Base-by-base conservation (phyloP, 2,329 filamentous ascomycete species). In the Ophiostoma sp. region DNA sequence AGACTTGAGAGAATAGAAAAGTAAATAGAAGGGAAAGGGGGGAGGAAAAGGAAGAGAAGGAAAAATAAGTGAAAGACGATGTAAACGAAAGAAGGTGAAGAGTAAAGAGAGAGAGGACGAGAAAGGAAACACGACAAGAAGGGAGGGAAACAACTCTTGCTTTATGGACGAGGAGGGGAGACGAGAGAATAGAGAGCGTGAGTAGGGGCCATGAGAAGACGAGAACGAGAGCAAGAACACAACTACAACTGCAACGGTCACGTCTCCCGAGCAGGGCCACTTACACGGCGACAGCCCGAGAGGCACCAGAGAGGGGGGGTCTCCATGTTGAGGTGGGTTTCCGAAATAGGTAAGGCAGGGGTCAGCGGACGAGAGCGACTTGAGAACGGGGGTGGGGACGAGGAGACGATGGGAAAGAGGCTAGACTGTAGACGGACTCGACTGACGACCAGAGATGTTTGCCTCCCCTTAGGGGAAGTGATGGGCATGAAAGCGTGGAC, bases 161-260 rank as follows among this genome's bases (percentile, higher is more conserved):
- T 71, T 71, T 71, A 71, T 71, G 68, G 68, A 59, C 68, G 31
- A 25, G n/a, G 50, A 33, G 33, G 22, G 55, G n/a, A 39, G 19
- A 25, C 22, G 25, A 2, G 22, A 19, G 22, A n/a, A 45, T 3
- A 36, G 19, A 69, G 8, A 15, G 50, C 19, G 22, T 28, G n/a
- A 15, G n/a, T 39, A 28, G 15, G 25, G n/a, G 39, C 9, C 28
- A 69, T 15, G 50, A 36, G 52, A 45, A 22, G 22, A 39, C 22
- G 31, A 39, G 48, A 42, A 36, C 28, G 36, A n/a, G 50, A 52
- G 50, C n/a, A 25, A 22, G 22, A 52, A 8, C n/a, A 25, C n/a
- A 52, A 52, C 50, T 22, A 22, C 59, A 39, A 39, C 15, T 64
- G 33, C 59, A 25, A 45, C 61, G n/a, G 31, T 42, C 45, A 36